These are phyloP conservation scores for Moesziomyces sp. DNA, from an alignment of 1,284 basidiomycete species.

Conservation along the genomic window DNA sequence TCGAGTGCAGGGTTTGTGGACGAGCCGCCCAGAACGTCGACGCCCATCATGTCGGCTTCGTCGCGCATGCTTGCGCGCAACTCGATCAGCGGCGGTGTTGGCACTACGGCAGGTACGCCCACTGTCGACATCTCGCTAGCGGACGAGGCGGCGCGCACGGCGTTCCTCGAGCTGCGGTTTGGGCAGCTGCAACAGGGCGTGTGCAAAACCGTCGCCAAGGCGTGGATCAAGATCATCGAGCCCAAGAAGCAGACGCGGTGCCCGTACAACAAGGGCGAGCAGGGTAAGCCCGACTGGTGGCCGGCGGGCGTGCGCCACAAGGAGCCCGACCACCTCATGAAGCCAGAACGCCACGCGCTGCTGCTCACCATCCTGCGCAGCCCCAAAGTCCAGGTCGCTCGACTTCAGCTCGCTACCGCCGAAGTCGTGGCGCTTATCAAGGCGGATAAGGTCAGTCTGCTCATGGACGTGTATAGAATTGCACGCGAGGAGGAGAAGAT, in stretches of 20 bases:
- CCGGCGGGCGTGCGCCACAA: conserved; percentile 71
- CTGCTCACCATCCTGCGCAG: conserved; percentile 70
- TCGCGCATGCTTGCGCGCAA: conserved; percentile 9
- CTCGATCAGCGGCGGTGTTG: conserved; percentile 3
- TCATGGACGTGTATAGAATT: conserved; percentile 72
- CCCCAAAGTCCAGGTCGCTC: conserved; percentile 67
- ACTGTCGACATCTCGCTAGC: conserved; percentile 26
- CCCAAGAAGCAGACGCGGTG: conserved; percentile 72
- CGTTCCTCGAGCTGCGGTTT: conserved; percentile 65
- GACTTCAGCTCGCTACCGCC: conserved; percentile 71
- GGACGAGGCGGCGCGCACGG: conserved; percentile 47
- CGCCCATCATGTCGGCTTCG: conserved; percentile 12
- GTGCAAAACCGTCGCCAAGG: conserved; percentile 72
- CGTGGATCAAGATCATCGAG: conserved; percentile 70
- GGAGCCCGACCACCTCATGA: conserved; percentile 72
- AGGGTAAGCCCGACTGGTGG: conserved; percentile 72
- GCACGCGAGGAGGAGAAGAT: conserved; percentile 68
- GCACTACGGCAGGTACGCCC: not conserved
- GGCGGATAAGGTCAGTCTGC: conserved; percentile 69
- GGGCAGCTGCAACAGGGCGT: conserved; percentile 70
- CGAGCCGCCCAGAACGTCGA: conserved; percentile 17
- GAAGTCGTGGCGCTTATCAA: conserved; percentile 70
- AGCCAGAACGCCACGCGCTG: conserved; percentile 70
- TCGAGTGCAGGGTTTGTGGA: conserved; percentile 1
- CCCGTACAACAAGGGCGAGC: conserved; percentile 72